phyloP scores from a whole-genome alignment of 2,329 filamentous ascomycete species.

The Neobulgaria alba region DNA sequence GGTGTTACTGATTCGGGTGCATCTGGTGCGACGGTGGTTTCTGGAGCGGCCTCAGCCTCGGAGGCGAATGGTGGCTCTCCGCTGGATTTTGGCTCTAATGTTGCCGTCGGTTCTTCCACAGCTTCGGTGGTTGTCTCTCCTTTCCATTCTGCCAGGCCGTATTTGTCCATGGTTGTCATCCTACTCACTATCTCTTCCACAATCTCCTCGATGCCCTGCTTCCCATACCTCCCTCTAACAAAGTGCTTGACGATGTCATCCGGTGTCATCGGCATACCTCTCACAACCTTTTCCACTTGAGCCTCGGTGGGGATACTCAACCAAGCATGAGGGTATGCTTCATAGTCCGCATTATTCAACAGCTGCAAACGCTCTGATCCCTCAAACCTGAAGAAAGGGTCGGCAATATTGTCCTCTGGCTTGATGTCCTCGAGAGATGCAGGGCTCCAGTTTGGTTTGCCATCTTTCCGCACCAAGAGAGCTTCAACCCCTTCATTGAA shows the following conservation, averaged over 20 bases:
- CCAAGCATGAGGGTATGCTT: slow-evolving; percentile 61
- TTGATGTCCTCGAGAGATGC: slow-evolving; percentile 60
- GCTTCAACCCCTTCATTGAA: slow-evolving; percentile 88
- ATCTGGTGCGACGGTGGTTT: not conserved
- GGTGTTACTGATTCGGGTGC: not conserved
- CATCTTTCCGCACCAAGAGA: slow-evolving; percentile 60
- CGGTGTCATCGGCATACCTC: slow-evolving; percentile 33
- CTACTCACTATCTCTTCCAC: slow-evolving; percentile 60
- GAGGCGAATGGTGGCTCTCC: too few species aligned
- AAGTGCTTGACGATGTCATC: slow-evolving; percentile 57
- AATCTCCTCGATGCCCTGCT: slow-evolving; percentile 62
- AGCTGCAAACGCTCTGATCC: slow-evolving; percentile 46
- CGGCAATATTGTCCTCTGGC: slow-evolving; percentile 42
- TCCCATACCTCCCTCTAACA: slow-evolving; percentile 47
- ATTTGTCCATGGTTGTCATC: slow-evolving; percentile 43
- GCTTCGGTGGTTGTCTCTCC: not conserved
- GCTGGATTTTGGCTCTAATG: too few species aligned
- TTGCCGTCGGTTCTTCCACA: not conserved
- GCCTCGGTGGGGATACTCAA: slow-evolving; percentile 63
- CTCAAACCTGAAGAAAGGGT: slow-evolving; percentile 58
- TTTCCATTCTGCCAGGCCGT: slow-evolving; percentile 30
- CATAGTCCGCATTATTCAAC: slow-evolving; percentile 54
- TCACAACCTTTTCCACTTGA: slow-evolving; percentile 43
- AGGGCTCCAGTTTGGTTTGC: slow-evolving; percentile 59
- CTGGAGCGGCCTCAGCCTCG: not conserved